Base-by-base conservation (phyloP, 768 basidiomycete species). In the Lactarius akahatsu region DNA sequence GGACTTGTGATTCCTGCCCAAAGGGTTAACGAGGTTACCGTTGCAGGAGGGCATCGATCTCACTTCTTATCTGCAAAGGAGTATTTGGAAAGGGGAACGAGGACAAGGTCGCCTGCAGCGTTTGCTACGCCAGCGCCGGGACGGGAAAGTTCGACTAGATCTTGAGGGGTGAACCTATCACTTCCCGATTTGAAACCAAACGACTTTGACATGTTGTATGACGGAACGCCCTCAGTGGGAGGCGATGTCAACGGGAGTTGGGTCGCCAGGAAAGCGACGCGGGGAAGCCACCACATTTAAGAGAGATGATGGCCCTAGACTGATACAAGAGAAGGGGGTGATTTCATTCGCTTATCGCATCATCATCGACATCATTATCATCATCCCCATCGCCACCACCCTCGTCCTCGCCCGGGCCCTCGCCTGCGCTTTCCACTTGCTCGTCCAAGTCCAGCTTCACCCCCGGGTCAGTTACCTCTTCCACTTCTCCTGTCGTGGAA, bases 41-140 rank as follows among this genome's bases (percentile, higher is more conserved):
- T 20, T 59, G 43, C 40, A 56, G 59, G 41, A 45, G 23, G 41
- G 23, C 26, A 54, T 15, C 55, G 1, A 18, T 76, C 87, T 74
- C 70, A 93, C 90, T 87, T 87, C 74, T 89, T 87, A 64, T 89
- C 86, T 59, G 86, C 80, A 65, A 92, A 82, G 15, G 88, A 88
- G 74, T 86, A 90, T 75, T 87, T 84, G 77, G 82, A 86, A 73
- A 86, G 79, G 3, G 87, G 79, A 23, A 91, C 80, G 65, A 92
- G 74, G 28, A 86, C 85, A 70, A 95, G 76, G 76, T 90, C 86
- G 28, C 90, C 92, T 0, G 78, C 80, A 18, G 79, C 75, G 72
- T 92, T 94, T 20, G 90, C 82, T n/a, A 85, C 77, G 7, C 88
- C 90, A 15, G 72, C 73, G 2, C 86, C 85, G 6, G 92, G 88